Evolutionary conservation across 257 asterid species (phyloP), one percentile per base, ranked within the genome.

Genomic region (Solanum medicagineum): DNA sequence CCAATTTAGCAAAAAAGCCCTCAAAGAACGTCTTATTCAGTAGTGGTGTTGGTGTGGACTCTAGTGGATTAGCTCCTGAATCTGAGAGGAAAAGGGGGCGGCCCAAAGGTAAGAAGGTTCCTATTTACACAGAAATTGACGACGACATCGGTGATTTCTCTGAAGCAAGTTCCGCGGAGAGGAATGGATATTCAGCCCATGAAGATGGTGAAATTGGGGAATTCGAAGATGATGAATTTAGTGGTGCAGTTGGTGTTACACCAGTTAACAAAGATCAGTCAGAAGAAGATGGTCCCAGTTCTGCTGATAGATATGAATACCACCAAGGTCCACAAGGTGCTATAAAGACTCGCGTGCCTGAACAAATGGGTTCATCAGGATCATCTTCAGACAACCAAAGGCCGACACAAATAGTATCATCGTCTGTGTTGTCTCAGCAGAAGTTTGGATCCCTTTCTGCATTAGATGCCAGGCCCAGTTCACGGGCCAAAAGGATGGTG

Each of bases 371-470:
- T 80, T 94, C 99, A 69, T 92, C 99, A 44, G 98, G 98, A 81
- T 94, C 99, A 80, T 95, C 99, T 85, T 92, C 97, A 22, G 98
- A 93, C 42, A 89, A 92, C 87, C 92, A 90, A 85, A 92, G 93
- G 89, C 84, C 92, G 87, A 89, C 40, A 84, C 92, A 86, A 63
- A 85, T 89, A 80, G 96, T 92, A 59, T 93, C 98, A 47, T 94
- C 98, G 68, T 95, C 99, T 55, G 93, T 87, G 77, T 94, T 98
- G 86, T 93, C 97, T 85, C 99, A 97, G 94, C 99, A 97, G 95
- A 97, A 97, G 92, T 97, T 97, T 91, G 99, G 99, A 32, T 95
- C 98, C 9, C 97, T 97, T 87, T 97, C 99, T 85, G 99, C 99
- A 68, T 86, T 97, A 77, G 99, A 97, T 84, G 91, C 95, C 82